Evolutionary conservation across 345 rosid genomes (phyloP).

Genomic region (Draba incana): DNA sequence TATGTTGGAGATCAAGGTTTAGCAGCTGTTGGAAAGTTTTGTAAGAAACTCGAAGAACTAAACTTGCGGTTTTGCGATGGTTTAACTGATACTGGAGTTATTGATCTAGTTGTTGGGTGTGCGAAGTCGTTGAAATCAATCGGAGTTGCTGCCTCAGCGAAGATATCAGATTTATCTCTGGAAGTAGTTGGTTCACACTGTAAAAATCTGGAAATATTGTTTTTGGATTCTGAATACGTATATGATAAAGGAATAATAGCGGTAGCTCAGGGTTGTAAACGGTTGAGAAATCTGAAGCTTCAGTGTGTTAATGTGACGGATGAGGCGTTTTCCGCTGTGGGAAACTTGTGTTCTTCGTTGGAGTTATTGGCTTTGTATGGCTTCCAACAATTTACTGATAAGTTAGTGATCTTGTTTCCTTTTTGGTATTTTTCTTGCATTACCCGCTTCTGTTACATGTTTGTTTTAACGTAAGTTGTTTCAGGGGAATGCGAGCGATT

Average conservation of each 20-base stretch:
- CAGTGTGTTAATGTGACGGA: constrained; percentile 79
- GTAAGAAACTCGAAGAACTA: constrained; percentile 72
- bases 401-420: constrained; percentile 49
- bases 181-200: constrained; percentile 78
- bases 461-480: not conserved
- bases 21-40: constrained; percentile 67
- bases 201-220: constrained; percentile 62
- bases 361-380: constrained; percentile 78
- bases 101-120: constrained; percentile 61
- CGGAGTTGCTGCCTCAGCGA: constrained; percentile 85
- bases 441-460: not conserved
- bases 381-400: constrained; percentile 79
- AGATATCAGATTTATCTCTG: constrained; percentile 68
- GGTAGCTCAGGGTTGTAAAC: constrained; percentile 75
- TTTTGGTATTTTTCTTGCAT: constrained; percentile 11
- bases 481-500: constrained; percentile 79
- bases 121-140: constrained; percentile 75
- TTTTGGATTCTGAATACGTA: constrained; percentile 80
- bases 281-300: constrained; percentile 70
- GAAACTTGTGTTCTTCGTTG: constrained; percentile 59
- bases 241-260: constrained; percentile 70
- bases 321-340: constrained; percentile 68
- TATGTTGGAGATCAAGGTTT: constrained; percentile 86
- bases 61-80: constrained; percentile 92
- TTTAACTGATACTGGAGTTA: constrained; percentile 74